A percentile compares a stretch with the other conserved stretches of the same genome.
Conservation (phyloP, 192 early-diverging fungal species). For the Linderina pennispora region DNA sequence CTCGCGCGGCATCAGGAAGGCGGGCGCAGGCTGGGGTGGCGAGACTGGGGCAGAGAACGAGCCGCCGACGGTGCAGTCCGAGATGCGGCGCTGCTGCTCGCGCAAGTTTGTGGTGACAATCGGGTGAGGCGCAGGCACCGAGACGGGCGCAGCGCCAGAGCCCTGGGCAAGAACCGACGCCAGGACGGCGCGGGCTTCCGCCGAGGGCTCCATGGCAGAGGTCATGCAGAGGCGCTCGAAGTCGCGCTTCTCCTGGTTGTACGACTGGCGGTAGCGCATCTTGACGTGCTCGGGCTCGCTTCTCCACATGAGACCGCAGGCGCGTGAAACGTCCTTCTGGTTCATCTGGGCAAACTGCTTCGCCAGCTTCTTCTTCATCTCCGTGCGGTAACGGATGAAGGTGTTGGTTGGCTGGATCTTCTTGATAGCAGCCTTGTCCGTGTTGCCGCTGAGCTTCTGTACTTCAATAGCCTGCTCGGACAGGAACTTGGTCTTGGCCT, state of each 20-base stretch:
- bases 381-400: constrained; percentile 52
- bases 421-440: constrained; percentile 43
- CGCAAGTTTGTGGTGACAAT: background rate
- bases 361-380: constrained; percentile 46
- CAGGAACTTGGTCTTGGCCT: constrained; percentile 41
- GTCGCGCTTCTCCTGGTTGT: constrained; percentile 49
- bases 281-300: constrained; percentile 48
- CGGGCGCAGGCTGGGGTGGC: constrained; percentile 24
- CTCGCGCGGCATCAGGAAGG: constrained; percentile 4
- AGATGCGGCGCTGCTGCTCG: constrained; percentile 28
- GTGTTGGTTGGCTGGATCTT: constrained; percentile 51
- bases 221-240: constrained; percentile 48
- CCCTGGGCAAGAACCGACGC: constrained; percentile 26
- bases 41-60: constrained; percentile 40
- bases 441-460: constrained; percentile 39
- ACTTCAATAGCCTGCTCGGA: constrained; percentile 44
- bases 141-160: background rate
- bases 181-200: constrained; percentile 34
- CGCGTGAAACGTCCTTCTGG: constrained; percentile 50
- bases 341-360: constrained; percentile 45
- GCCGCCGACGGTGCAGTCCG: constrained; percentile 26
- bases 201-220: constrained; percentile 37
- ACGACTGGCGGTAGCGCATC: constrained; percentile 49
- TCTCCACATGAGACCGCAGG: constrained; percentile 49
- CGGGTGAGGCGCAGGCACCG: constrained; percentile 5